Base-by-base conservation (phyloP, 805 yeast species). In the Ascoidea rubescens region DNA sequence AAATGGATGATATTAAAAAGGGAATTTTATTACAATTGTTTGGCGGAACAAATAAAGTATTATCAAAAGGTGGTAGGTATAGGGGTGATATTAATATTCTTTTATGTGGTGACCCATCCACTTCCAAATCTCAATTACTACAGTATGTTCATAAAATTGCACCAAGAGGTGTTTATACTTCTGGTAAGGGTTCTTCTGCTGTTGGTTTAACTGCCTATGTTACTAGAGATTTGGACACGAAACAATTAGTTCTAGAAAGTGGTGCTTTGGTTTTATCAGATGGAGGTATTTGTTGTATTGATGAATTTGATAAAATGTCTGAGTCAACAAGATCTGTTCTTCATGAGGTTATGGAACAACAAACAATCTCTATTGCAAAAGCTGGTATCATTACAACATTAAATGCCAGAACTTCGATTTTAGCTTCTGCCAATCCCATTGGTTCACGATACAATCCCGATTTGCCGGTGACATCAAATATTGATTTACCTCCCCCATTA, bases 301-400 rank as follows among this genome's bases (percentile, higher is more conserved):
- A 93, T 72, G 99, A 93, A 72, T 93, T 91, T 64, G 99, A 93
- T 70, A 93, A 93, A 68, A 93, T 93, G 99, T 78, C 84, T 52
- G 98, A 93, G 59, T 71, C 95, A 1, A 91, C 98, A 0, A 74
- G 98, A 62, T 88, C 96, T 6, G 98, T 93, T 8, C 71, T 93
- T 51, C 99, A 93, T 65, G 99, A 93, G 73, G 99, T 93, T 8
- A 93, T 93, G 99, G 99, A 93, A 71, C 99, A 93, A 66, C 99
- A 93, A 67, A 93, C 99, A 0, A 93, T 93, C 47, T 89, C 97
- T 7, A 88, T 93, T 62, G 99, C 99, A 37, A 93, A 93, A 63
- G 99, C 99, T 1, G 99, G 99, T 55, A 93, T 93, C 62, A 93
- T 93, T 61, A 93, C 99, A 5, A 93, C 98, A 0, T 72, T 93